These are phyloP conservation scores for Blepharisma undulans DNA, from an alignment of 169 alveolate species.

Conservation along the genomic window DNA sequence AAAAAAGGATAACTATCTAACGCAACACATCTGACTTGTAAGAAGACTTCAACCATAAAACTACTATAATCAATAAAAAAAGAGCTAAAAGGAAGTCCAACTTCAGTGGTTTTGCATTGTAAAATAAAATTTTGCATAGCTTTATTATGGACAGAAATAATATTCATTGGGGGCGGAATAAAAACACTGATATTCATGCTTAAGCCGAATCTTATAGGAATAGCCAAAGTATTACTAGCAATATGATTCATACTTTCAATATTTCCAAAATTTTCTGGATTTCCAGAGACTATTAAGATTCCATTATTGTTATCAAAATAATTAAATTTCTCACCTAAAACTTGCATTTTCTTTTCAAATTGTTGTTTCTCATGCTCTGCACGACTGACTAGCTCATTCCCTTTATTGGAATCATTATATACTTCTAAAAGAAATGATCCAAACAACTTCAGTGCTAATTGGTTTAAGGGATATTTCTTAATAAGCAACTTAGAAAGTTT, in stretches of 20 bases:
- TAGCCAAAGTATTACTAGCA: neutral
- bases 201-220: neutral
- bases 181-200: neutral
- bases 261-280: neutral
- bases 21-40: constrained; percentile 26
- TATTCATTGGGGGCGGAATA: constrained; percentile 34
- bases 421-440: constrained; percentile 34
- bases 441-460: neutral
- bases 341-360: neutral
- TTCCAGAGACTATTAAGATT: constrained; percentile 5
- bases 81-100: neutral
- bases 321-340: neutral
- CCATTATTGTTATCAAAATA: constrained; percentile 24
- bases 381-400: constrained; percentile 23
- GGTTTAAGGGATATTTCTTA: neutral
- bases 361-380: constrained; percentile 28
- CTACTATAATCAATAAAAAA: constrained; percentile 5
- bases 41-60: constrained; percentile 21
- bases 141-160: neutral
- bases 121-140: neutral
- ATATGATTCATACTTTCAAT: neutral
- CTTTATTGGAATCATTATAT: constrained; percentile 29
- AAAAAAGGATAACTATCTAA: constrained; percentile 1
- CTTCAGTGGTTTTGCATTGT: neutral
- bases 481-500: neutral